Evolutionary conservation across 139 green algal genomes (phyloP).

Genomic region (Chlorella sp.): DNA sequence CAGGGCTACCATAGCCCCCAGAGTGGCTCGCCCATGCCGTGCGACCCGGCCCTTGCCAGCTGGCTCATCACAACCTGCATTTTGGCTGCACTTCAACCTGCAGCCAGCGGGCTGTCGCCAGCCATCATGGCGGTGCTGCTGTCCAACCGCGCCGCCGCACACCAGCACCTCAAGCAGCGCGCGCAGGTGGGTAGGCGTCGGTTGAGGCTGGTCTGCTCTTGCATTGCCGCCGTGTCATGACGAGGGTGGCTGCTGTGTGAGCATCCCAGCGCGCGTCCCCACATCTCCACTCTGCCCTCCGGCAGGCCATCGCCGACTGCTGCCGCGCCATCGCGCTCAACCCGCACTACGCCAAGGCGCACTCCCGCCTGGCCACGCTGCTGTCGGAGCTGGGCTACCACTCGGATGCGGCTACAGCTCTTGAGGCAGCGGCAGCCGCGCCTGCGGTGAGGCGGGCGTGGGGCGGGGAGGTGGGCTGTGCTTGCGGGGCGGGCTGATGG

Average conservation of each 20-base stretch:
- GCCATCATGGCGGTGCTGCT: conserved; percentile 77
- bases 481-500: background rate
- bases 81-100: background rate
- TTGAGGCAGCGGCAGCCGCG: background rate
- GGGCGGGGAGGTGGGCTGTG: conserved; percentile 24
- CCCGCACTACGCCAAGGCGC: conserved; percentile 62
- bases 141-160: conserved; percentile 80
- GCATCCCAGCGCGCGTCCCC: background rate
- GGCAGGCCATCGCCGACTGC: conserved; percentile 82
- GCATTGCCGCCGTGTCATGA: background rate
- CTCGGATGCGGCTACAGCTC: conserved; percentile 18
- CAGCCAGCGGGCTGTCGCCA: conserved; percentile 32
- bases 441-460: background rate
- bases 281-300: background rate
- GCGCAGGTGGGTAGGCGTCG: conserved; percentile 22
- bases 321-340: conserved; percentile 70
- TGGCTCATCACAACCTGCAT: too few species aligned
- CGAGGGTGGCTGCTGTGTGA: background rate
- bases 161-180: conserved; percentile 49
- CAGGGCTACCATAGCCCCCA: too few species aligned
- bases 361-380: conserved; percentile 46
- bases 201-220: background rate
- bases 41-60: too few species aligned
- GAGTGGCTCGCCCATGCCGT: too few species aligned
- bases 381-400: conserved; percentile 52